These are phyloP conservation scores for Scleromitrula shiraiana DNA, from an alignment of 2,329 filamentous ascomycete species.

Conservation along the genomic window DNA sequence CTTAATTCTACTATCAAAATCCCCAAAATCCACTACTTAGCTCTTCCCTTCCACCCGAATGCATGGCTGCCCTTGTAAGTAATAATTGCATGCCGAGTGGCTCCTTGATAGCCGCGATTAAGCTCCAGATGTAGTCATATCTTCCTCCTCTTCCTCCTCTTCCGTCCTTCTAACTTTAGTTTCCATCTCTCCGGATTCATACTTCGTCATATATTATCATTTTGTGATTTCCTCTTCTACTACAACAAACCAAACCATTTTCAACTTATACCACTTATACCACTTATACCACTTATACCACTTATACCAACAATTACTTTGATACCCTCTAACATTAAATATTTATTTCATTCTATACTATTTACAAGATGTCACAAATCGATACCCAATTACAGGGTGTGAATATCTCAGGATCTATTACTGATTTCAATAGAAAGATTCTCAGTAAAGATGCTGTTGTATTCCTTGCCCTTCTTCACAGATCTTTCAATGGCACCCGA, in stretches of 20 bases:
- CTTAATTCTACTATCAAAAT: neutral
- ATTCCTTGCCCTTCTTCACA: slow-evolving; percentile 90
- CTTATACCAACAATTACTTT: neutral
- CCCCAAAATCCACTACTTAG: neutral
- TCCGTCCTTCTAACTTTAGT: neutral
- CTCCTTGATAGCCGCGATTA: slow-evolving; percentile 3
- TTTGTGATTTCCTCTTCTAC: too few relatives aligned
- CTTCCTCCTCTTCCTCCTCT: neutral
- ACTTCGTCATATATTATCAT: too few relatives aligned
- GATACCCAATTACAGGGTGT: slow-evolving; percentile 82
- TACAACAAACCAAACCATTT: too few relatives aligned
- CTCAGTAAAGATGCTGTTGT: slow-evolving; percentile 82
- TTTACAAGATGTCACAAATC: slow-evolving; percentile 51
- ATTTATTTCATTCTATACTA: too few relatives aligned
- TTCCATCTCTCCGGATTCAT: neutral
- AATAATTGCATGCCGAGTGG: neutral
- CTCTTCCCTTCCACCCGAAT: slow-evolving; percentile 8
- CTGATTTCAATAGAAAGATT: slow-evolving; percentile 78
- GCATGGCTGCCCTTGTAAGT: slow-evolving; percentile 3
- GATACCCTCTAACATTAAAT: too few relatives aligned
- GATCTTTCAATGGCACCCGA: slow-evolving; percentile 84
- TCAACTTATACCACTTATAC: too few relatives aligned
- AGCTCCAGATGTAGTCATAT: slow-evolving; percentile 3
- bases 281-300: neutral
- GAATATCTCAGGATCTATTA: slow-evolving; percentile 71